Percentiles rank a stretch among this genome's conserved stretches.
Evolutionary conservation across 2,329 filamentous ascomycete species (phyloP).

Genomic region (Furcasterigmium sp.): DNA sequence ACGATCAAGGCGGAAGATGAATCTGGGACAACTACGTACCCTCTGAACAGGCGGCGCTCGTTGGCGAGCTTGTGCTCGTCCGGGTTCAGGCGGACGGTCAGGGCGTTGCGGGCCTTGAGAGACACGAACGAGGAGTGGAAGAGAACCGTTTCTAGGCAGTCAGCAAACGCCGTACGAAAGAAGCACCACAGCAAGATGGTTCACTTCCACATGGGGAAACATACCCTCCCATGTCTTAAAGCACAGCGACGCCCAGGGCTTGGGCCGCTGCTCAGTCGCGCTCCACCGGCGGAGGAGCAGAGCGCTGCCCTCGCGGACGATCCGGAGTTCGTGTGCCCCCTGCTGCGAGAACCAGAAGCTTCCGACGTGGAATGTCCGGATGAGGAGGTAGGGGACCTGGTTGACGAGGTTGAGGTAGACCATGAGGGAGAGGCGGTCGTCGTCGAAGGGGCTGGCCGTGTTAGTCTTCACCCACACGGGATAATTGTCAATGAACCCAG

Average conservation of each 20-base stretch:
- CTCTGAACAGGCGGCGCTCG: conserved; percentile 51
- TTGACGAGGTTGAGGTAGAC: conserved; percentile 41
- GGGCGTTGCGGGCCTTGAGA: conserved; percentile 45
- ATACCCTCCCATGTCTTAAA: conserved; percentile 58
- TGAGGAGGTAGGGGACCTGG: conserved; percentile 39
- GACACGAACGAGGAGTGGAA: conserved; percentile 54
- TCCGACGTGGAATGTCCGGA: conserved; percentile 35
- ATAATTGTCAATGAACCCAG: too few relatives aligned
- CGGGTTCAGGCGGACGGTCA: conserved; percentile 36
- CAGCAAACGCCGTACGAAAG: conserved; percentile 7
- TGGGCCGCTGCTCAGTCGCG: conserved; percentile 31
- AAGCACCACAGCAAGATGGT: too few relatives aligned
- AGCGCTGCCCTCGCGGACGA: conserved; percentile 41
- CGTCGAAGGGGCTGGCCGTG: conserved; percentile 13
- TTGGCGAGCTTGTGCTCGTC: conserved; percentile 41
- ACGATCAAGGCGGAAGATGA: neutral
- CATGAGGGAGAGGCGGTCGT: conserved; percentile 48
- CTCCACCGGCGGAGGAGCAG: conserved; percentile 51
- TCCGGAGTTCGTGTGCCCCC: conserved; percentile 50
- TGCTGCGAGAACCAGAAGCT: conserved; percentile 40
- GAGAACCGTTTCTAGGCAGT: conserved; percentile 47
- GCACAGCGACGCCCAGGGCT: conserved; percentile 48
- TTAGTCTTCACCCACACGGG: too few relatives aligned
- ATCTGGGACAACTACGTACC: conserved; percentile 31
- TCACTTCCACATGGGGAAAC: conserved; percentile 9